These are phyloP conservation scores for Mycena indigotica DNA, from an alignment of 768 basidiomycete genomes.

Conservation along the genomic window DNA sequence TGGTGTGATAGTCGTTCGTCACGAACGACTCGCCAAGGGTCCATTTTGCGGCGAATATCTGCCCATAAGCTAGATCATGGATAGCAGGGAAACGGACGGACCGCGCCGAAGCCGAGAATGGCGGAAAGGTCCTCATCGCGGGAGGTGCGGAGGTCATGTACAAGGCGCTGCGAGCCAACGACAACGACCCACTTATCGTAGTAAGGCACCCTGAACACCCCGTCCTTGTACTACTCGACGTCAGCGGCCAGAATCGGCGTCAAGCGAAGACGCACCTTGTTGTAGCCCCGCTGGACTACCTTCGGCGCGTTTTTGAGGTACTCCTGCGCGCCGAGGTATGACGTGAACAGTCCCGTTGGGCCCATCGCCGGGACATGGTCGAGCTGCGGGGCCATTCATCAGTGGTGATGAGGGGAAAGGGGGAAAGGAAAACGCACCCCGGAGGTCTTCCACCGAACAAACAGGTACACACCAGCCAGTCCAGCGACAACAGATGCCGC, in stretches of 20 bases:
- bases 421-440: neutral
- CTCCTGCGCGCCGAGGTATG: constrained; percentile 32
- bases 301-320: constrained; percentile 27
- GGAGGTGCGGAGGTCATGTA: constrained; percentile 52
- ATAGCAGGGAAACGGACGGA: constrained; percentile 19
- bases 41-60: constrained; percentile 5
- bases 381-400: neutral
- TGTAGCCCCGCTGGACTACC: constrained; percentile 37
- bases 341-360: constrained; percentile 31
- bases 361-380: constrained; percentile 36
- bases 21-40: constrained; percentile 16
- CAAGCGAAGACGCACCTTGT: constrained; percentile 24
- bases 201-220: constrained; percentile 44
- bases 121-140: constrained; percentile 35
- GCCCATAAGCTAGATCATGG: neutral
- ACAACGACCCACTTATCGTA: constrained; percentile 49
- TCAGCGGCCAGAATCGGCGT: neutral
- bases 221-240: constrained; percentile 16
- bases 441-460: neutral
- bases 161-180: constrained; percentile 39
- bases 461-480: neutral
- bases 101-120: constrained; percentile 27
- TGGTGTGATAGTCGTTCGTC: constrained; percentile 19
- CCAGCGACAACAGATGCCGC: neutral
- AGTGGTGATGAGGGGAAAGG: neutral